phyloP scores from a whole-genome alignment of 306 rosid species.

The Quercus suber region DNA sequence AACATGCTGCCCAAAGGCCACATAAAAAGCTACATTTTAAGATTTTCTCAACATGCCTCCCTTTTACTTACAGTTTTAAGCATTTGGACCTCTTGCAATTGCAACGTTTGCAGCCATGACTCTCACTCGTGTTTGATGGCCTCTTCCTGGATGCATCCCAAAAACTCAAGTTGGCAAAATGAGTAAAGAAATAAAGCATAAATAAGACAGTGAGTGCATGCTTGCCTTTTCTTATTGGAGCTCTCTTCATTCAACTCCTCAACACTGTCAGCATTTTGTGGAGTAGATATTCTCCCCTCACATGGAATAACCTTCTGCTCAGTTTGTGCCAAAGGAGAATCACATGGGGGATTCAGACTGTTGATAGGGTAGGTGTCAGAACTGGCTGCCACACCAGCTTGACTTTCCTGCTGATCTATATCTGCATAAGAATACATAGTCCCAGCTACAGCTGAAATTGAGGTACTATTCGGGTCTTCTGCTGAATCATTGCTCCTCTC shows the following conservation, averaged over 20 bases:
- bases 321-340: background rate
- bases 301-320: conserved; percentile 14
- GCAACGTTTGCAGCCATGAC: conserved; percentile 19
- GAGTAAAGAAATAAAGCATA: background rate
- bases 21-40: background rate
- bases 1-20: background rate
- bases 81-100: conserved; percentile 34
- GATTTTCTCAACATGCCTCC: background rate
- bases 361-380: background rate
- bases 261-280: conserved; percentile 4
- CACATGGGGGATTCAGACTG: background rate
- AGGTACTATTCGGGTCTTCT: background rate
- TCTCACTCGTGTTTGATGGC: background rate
- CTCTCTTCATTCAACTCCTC: conserved; percentile 9
- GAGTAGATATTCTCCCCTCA: conserved; percentile 1
- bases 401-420: conserved; percentile 9
- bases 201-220: background rate
- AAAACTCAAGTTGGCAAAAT: background rate
- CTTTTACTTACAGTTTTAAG: conserved; percentile 38
- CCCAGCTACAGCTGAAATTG: background rate
- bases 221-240: conserved; percentile 18
- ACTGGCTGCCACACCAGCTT: background rate
- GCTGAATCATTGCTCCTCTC: background rate
- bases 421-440: background rate
- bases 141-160: conserved; percentile 16